These are phyloP conservation scores for Cynara cardunculus DNA, from an alignment of 129 eudicot genomes.

Conservation along the genomic window DNA sequence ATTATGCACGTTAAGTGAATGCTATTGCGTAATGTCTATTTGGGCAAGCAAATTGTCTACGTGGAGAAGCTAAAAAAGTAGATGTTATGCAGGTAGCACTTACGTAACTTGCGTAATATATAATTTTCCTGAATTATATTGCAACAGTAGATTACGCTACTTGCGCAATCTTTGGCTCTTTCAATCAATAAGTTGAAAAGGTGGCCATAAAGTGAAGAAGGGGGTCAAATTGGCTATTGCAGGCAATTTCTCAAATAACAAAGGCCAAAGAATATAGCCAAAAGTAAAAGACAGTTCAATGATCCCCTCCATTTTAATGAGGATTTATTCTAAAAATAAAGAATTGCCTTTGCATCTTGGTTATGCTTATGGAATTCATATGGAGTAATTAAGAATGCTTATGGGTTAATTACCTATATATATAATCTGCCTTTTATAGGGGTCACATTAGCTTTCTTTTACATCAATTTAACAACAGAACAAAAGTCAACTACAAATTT, in stretches of 20 bases:
- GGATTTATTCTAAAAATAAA: conserved; percentile 26
- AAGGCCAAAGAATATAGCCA: conserved; percentile 19
- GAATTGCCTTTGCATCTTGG: conserved; percentile 22
- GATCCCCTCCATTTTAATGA: conserved; percentile 5
- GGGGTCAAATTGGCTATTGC: neutral
- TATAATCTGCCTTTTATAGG: conserved; percentile 2
- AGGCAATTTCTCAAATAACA: neutral
- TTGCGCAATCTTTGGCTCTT: neutral
- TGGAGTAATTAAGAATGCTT: neutral
- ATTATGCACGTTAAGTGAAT: neutral
- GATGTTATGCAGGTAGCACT: too few species aligned
- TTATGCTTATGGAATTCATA: conserved; percentile 24
- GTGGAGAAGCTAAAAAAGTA: too few species aligned
- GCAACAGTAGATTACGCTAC: too few species aligned
- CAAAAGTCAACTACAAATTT: conserved; percentile 5
- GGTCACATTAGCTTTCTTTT: conserved; percentile 14
- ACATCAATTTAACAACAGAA: conserved; percentile 5
- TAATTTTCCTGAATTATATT: too few species aligned
- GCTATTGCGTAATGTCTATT: too few species aligned
- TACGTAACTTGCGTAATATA: too few species aligned
- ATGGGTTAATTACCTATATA: neutral
- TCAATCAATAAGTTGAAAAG: too few species aligned
- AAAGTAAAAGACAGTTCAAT: conserved; percentile 12
- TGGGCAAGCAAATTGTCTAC: too few species aligned
- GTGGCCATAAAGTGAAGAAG: too few species aligned